Evolutionary conservation across 2,329 filamentous ascomycete genomes (phyloP), one percentile per base, ranked within the genome.

Genomic region (Fusarium coffeatum): DNA sequence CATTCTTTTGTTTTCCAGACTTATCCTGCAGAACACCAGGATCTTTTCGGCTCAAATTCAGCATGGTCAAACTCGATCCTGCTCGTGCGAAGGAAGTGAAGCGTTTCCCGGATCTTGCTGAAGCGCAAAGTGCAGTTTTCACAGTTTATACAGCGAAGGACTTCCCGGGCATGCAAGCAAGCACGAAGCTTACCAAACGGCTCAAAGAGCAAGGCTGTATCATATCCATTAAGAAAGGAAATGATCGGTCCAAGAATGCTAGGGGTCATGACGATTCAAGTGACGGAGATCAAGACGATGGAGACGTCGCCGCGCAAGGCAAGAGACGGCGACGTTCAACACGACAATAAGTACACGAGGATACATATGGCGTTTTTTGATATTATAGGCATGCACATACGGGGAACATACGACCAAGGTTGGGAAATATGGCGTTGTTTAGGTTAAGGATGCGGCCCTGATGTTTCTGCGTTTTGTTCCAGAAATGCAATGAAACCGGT

Each of bases 1-100:
- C 91, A 75, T 96, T 95, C 83, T 96, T 95, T 79, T 93, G 92
- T 77, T 96, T 96, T 76, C 91, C 92, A 0, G 93, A 96, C 76
- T 84, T 96, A 22, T 94, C 91, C 6, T 93, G 92, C 76, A 88
- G 93, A 34, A 94, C 91, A 1, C 89, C 92, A 2, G 93, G 93
- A 22, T 83, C 84, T n/a, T 96, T 92, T 78, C 86, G 91, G 20
- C 85, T 96, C 57, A 89, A 88, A 48, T 95, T 96, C 78, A 88
- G 88, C 40, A 83, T 95, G 23, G 88, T 94, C 75, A 87, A 92
- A 64, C 86, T 95, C 43, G 89, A 94, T 69, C 89, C 90, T 3
- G 80, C 80, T 37, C 81, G 82, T 16, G 85, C 85, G 4, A 89
- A 88, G 28, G 55, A 73, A 25, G 53, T 78, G 11, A 79, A 78